Evolutionary conservation across 352 stramenopile genomes (phyloP).

Genomic region (Pythium oligandrum): DNA sequence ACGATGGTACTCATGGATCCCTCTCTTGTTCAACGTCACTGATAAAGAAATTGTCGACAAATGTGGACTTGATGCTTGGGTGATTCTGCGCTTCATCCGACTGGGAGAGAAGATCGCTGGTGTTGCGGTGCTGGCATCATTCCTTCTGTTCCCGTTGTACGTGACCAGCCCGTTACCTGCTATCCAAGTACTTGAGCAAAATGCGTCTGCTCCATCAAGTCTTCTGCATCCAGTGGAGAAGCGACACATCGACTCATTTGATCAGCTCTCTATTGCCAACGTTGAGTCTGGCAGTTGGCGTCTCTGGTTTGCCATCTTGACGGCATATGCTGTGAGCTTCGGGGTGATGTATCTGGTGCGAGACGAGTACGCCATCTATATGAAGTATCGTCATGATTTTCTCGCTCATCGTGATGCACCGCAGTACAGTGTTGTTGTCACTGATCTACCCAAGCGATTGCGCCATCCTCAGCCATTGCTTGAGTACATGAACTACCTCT

Average conservation of each 20-base stretch:
- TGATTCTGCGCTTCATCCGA: constrained; percentile 72
- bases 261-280: constrained; percentile 67
- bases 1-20: constrained; percentile 31
- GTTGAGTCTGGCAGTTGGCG: constrained; percentile 56
- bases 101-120: constrained; percentile 63
- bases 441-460: constrained; percentile 49
- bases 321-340: constrained; percentile 42
- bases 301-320: constrained; percentile 53
- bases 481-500: constrained; percentile 65
- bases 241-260: constrained; percentile 43
- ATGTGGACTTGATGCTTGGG: constrained; percentile 65
- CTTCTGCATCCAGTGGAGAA: constrained; percentile 3
- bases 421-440: constrained; percentile 74
- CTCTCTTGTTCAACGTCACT: constrained; percentile 47
- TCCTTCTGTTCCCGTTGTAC: constrained; percentile 74
- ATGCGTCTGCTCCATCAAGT: too few species aligned
- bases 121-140: constrained; percentile 41
- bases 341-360: constrained; percentile 54
- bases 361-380: constrained; percentile 55
- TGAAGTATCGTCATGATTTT: constrained; percentile 60
- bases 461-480: constrained; percentile 50
- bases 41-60: constrained; percentile 53
- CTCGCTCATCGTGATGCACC: constrained; percentile 47
- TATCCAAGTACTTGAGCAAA: constrained; percentile 7
- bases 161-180: constrained; percentile 24